These are phyloP conservation scores for Scutellaria baicalensis DNA, from an alignment of 257 asterid species.

Conservation along the genomic window DNA sequence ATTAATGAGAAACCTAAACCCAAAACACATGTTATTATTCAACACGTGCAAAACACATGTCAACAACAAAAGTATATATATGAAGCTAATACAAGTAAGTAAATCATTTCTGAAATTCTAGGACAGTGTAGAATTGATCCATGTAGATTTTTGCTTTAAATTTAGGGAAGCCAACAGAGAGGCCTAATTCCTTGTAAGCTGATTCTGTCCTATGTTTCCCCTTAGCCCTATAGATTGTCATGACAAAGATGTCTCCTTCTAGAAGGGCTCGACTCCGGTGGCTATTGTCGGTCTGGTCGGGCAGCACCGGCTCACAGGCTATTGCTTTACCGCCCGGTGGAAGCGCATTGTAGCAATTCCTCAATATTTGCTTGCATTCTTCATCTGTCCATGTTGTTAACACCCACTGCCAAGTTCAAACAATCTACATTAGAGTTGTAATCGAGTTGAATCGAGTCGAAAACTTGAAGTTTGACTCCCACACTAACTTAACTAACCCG, in stretches of 20 bases:
- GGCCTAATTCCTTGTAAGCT: conserved; percentile 15
- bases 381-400: conserved; percentile 20
- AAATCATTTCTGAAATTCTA: conserved; percentile 20
- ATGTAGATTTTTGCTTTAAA: not conserved
- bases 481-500: not conserved
- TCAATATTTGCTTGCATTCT: conserved; percentile 16
- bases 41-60: not conserved
- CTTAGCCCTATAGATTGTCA: conserved; percentile 21
- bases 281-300: conserved; percentile 12
- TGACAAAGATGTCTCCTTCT: conserved; percentile 27
- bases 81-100: not conserved
- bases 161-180: not conserved
- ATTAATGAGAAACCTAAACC: not conserved
- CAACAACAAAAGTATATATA: not conserved
- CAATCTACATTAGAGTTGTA: not conserved
- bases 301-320: conserved; percentile 27
- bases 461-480: not conserved
- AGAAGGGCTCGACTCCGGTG: conserved; percentile 23
- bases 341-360: conserved; percentile 11
- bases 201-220: conserved; percentile 26
- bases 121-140: conserved; percentile 16
- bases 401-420: conserved; percentile 12
- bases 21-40: not conserved
- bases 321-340: conserved; percentile 17
- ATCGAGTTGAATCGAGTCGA: not conserved